These are phyloP conservation scores for Aureobasidium mangrovei DNA, from an alignment of 2,329 filamentous ascomycete species.

Conservation along the genomic window DNA sequence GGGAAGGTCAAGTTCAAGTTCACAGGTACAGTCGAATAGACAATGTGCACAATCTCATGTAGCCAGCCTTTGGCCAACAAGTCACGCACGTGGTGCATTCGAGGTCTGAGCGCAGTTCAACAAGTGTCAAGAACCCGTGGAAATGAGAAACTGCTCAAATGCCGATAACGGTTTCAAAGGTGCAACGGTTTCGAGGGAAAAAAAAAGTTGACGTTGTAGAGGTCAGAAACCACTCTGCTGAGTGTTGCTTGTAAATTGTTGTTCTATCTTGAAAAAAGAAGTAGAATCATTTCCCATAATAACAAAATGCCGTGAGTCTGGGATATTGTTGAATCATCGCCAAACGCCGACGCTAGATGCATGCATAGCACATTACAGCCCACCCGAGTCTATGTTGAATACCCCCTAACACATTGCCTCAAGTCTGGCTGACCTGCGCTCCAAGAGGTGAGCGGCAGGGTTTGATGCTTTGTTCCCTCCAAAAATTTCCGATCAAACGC, in stretches of 20 bases:
- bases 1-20: not conserved
- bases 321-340: slow-evolving; percentile 22
- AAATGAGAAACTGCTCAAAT: not conserved
- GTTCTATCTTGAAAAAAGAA: slow-evolving; percentile 13
- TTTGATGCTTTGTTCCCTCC: slow-evolving; percentile 6
- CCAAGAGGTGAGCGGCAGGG: slow-evolving; percentile 9
- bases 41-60: no score
- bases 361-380: slow-evolving; percentile 16
- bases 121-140: not conserved
- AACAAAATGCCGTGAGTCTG: slow-evolving; percentile 14
- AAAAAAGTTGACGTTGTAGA: not conserved
- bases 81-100: not conserved
- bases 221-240: not conserved
- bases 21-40: no score
- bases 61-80: not conserved
- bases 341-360: slow-evolving; percentile 20
- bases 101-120: slow-evolving; percentile 6
- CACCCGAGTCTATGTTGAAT: slow-evolving; percentile 20
- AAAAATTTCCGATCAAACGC: slow-evolving; percentile 7
- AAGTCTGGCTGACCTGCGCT: slow-evolving; percentile 14
- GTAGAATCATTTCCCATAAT: slow-evolving; percentile 11
- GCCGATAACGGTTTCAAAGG: not conserved
- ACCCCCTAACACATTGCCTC: slow-evolving; percentile 17
- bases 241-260: slow-evolving; percentile 3
- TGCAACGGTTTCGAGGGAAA: not conserved